Evolutionary conservation across 768 basidiomycete species (phyloP).

Genomic region (Holtermanniella nyarrowii): DNA sequence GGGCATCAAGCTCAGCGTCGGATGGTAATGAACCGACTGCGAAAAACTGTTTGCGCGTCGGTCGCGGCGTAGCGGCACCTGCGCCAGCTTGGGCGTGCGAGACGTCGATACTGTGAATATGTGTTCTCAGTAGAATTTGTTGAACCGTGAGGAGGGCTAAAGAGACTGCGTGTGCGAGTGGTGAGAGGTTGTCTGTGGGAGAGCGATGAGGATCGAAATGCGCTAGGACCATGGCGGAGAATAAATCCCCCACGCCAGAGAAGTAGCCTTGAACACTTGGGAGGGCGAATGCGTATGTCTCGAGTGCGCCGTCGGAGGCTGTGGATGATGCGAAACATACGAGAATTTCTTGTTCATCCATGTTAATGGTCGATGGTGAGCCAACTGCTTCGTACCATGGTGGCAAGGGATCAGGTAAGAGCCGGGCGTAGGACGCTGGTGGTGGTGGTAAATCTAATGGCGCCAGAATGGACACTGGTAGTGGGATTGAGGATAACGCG

Average conservation of each 20-base stretch:
- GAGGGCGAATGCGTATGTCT: conserved; percentile 55
- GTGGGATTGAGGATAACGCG: conserved; percentile 82
- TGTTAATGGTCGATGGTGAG: neutral
- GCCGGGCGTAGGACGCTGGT: conserved; percentile 17
- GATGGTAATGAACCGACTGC: conserved; percentile 54
- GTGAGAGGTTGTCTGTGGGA: conserved; percentile 7
- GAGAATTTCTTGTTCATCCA: conserved; percentile 46
- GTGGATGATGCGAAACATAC: conserved; percentile 64
- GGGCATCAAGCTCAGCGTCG: conserved; percentile 65
- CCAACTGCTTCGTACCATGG: conserved; percentile 20
- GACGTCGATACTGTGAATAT: conserved; percentile 15
- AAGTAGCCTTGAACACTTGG: conserved; percentile 82
- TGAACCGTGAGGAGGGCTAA: conserved; percentile 33
- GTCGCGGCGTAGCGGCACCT: conserved; percentile 13
- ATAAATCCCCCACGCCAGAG: conserved; percentile 92
- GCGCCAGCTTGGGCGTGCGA: conserved; percentile 2
- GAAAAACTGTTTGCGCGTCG: conserved; percentile 48
- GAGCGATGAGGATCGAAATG: conserved; percentile 49
- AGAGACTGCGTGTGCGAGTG: conserved; percentile 29
- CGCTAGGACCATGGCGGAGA: conserved; percentile 80
- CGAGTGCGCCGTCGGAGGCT: conserved; percentile 14
- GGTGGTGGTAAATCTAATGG: conserved; percentile 39
- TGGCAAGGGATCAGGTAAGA: conserved; percentile 16
- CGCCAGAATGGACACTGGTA: conserved; percentile 50
- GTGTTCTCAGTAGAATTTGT: conserved; percentile 33